Conservation (phyloP, 192 early-diverging fungal genomes). For the Haplosporangium gracile region DNA sequence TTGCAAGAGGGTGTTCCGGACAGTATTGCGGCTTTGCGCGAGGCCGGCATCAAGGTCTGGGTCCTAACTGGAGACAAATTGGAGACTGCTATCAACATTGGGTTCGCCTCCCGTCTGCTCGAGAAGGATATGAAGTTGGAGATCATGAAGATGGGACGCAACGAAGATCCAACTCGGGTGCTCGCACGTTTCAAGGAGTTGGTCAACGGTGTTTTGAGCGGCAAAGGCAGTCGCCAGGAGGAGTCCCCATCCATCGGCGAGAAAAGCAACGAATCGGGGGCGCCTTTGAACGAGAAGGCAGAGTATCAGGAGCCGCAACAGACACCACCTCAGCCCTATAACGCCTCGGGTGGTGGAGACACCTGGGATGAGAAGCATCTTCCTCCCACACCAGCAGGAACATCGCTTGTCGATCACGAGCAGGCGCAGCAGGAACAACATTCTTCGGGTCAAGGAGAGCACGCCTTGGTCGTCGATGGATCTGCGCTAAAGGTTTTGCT, state of each 20-base stretch:
- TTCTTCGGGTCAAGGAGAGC: not conserved
- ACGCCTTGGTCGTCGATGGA: slow-evolving; percentile 92
- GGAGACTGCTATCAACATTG: slow-evolving; percentile 99
- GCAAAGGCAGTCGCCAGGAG: slow-evolving; percentile 21
- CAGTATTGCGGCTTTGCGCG: slow-evolving; percentile 82
- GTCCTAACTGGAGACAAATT: slow-evolving; percentile 98
- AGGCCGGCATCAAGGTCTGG: slow-evolving; percentile 97
- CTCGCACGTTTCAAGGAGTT: slow-evolving; percentile 43
- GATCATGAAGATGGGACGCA: slow-evolving; percentile 62
- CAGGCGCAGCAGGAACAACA: not conserved
- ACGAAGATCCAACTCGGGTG: slow-evolving; percentile 30
- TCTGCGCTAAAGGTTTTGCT: slow-evolving; percentile 60
- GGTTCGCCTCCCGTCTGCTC: slow-evolving; percentile 85
- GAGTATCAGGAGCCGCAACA: not conserved
- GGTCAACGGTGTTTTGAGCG: slow-evolving; percentile 33
- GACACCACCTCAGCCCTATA: not conserved
- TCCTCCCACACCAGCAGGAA: slow-evolving; percentile 17
- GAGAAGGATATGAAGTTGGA: slow-evolving; percentile 79
- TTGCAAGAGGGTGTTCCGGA: slow-evolving; percentile 97
- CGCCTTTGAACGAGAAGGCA: slow-evolving; percentile 4
- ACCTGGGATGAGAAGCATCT: slow-evolving; percentile 38
- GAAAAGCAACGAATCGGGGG: not conserved
- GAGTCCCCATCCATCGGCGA: not conserved
- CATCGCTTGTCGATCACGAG: slow-evolving; percentile 13
- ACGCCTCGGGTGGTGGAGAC: not conserved